Base-by-base conservation (phyloP, 306 rosid genomes). In the Vicia sativa region DNA sequence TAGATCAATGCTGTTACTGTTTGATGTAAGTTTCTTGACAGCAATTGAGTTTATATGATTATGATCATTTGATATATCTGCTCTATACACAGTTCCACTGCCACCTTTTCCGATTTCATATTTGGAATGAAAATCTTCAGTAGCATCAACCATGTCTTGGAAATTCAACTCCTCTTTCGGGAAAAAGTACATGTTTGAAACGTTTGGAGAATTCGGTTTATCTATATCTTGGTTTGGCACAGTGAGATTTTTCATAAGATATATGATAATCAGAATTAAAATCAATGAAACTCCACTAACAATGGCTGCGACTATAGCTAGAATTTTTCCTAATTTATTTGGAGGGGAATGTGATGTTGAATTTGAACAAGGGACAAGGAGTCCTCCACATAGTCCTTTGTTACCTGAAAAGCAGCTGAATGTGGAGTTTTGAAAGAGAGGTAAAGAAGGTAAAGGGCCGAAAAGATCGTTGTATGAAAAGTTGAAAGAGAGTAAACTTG, bases 1-100 rank as follows among this genome's bases (percentile, higher is more conserved):
- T 9, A 81, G 38, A 70, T 54, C 74, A 59, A 76, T 65, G 63
- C 86, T 45, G 70, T 19, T 23, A 56, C 90, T 70, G 69, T 83
- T 77, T 13, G 88, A 80, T 50, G 84, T 75, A 35, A 87, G 78
- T 77, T 77, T 90, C 83, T 90, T 90, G 4, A 82, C 84, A 28
- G 96, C 96, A 37, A 87, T 77, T 26, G 39, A 3, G 3, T 55
- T 77, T 23, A 49, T 49, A 49, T 18, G 19, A 26, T 63, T 80
- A 72, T 72, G 79, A 56, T 87, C 85, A 43, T 76, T 62, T 31
- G 15, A 73, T 79, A 85, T 68, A 12, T 68, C 85, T 37, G 95
- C 91, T 74, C 76, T 85, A 11, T 90, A 90, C 48, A 90, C 95
- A 19, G 81, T 83, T 62, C 96, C 96, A 73, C 89, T 80, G 3